Conservation (phyloP, 768 basidiomycete species). For the Lactifluus pinguis region DNA sequence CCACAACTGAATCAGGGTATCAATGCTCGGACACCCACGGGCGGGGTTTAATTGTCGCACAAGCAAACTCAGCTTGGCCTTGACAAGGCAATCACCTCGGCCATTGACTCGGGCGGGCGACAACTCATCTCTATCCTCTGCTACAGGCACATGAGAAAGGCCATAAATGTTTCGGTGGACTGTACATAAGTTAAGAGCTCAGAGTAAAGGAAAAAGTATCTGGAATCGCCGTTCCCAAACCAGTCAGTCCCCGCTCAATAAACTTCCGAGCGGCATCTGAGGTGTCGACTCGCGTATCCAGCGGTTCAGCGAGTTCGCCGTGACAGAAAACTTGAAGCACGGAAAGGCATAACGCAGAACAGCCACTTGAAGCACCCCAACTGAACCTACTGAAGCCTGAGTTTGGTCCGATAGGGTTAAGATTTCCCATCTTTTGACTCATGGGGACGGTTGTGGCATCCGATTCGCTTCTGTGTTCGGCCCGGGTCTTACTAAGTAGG, state of each 20-base stretch:
- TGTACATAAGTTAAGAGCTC: neutral
- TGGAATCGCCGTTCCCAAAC: neutral
- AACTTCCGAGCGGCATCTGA: too few species aligned
- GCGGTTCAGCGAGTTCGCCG: too few species aligned
- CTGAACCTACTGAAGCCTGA: too few species aligned
- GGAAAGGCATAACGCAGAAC: neutral
- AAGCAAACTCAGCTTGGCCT: neutral
- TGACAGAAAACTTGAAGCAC: neutral
- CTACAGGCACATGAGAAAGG: neutral
- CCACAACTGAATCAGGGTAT: conserved; percentile 2
- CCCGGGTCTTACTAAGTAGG: too few species aligned
- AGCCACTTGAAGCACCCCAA: neutral
- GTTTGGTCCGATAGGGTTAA: too few species aligned
- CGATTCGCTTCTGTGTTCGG: too few species aligned
- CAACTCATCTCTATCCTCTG: neutral
- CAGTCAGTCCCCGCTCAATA: neutral
- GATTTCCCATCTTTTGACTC: neutral
- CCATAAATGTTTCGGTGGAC: neutral
- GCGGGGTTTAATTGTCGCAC: conserved; percentile 3
- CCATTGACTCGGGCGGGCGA: neutral
- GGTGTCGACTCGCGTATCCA: too few species aligned
- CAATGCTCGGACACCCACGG: neutral
- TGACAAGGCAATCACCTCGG: neutral
- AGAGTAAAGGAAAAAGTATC: neutral
- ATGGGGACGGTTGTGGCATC: too few species aligned